These are phyloP conservation scores for Trypanosoma avium DNA, from an alignment of 208 protist species.

Conservation along the genomic window DNA sequence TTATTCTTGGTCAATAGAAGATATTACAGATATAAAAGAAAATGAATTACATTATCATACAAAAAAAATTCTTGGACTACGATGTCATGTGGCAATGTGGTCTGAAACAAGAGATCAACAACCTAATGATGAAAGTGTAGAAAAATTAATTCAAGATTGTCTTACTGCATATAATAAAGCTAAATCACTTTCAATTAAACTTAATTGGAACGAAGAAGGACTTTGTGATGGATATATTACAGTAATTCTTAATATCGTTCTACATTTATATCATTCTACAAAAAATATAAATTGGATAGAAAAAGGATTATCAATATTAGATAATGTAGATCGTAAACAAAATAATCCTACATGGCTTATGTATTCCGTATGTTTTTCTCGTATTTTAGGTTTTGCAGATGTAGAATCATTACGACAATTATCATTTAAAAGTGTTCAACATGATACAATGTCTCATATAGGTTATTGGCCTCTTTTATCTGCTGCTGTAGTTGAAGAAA, in stretches of 20 bases:
- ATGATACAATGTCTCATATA: slow-evolving; percentile 88
- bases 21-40: background rate
- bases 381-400: slow-evolving; percentile 64
- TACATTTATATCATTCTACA: slow-evolving; percentile 57
- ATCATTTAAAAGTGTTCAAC: slow-evolving; percentile 82
- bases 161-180: slow-evolving; percentile 42
- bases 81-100: slow-evolving; percentile 72
- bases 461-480: slow-evolving; percentile 78
- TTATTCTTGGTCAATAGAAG: slow-evolving; percentile 51
- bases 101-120: slow-evolving; percentile 27
- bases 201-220: slow-evolving; percentile 86
- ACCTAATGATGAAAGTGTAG: slow-evolving; percentile 33
- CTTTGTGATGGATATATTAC: slow-evolving; percentile 82
- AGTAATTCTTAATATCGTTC: slow-evolving; percentile 63
- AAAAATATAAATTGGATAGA: slow-evolving; percentile 40
- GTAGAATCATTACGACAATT: slow-evolving; percentile 64
- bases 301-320: slow-evolving; percentile 50
- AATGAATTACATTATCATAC: slow-evolving; percentile 40
- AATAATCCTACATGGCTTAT: slow-evolving; percentile 88
- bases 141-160: slow-evolving; percentile 48
- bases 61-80: slow-evolving; percentile 66
- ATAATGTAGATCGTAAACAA: slow-evolving; percentile 52
- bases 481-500: slow-evolving; percentile 56
- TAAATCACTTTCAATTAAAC: slow-evolving; percentile 45
- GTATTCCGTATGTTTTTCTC: slow-evolving; percentile 65